Conservation (phyloP, 352 stramenopile genomes). For the Hyaloperonospora brassicae region DNA sequence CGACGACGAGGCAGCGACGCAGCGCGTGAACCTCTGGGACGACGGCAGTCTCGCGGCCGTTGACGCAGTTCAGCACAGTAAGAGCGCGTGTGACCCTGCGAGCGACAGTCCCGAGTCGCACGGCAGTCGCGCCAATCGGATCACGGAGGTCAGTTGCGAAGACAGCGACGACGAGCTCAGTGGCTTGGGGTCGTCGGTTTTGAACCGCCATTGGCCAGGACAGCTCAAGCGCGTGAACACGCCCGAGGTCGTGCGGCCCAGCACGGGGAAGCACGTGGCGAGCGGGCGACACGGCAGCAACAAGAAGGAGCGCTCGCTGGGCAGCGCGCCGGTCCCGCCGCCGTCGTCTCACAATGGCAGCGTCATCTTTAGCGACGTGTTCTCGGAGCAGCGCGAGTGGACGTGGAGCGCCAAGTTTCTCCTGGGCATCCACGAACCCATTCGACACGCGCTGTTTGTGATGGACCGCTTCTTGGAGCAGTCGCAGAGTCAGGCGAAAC, state of each 20-base stretch:
- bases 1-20: constrained; percentile 17
- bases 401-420: constrained; percentile 68
- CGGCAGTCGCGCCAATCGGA: constrained; percentile 28
- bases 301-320: constrained; percentile 27
- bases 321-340: constrained; percentile 34
- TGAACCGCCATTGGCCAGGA: constrained; percentile 13
- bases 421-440: constrained; percentile 61
- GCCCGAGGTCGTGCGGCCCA: constrained; percentile 25
- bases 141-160: constrained; percentile 41
- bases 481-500: constrained; percentile 31
- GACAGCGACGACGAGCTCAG: constrained; percentile 31
- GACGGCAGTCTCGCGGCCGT: constrained; percentile 24
- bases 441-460: constrained; percentile 73
- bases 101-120: no score
- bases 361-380: constrained; percentile 61
- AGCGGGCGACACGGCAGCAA: not conserved
- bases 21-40: constrained; percentile 53
- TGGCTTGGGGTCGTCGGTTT: constrained; percentile 14
- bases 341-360: constrained; percentile 46
- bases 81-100: no score
- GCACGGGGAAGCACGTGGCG: constrained; percentile 11
- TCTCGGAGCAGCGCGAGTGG: constrained; percentile 47
- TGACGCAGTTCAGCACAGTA: constrained; percentile 6
- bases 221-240: constrained; percentile 27
- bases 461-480: constrained; percentile 79